Conservation (phyloP, 306 rosid genomes). For the Vigna nakashimae region DNA sequence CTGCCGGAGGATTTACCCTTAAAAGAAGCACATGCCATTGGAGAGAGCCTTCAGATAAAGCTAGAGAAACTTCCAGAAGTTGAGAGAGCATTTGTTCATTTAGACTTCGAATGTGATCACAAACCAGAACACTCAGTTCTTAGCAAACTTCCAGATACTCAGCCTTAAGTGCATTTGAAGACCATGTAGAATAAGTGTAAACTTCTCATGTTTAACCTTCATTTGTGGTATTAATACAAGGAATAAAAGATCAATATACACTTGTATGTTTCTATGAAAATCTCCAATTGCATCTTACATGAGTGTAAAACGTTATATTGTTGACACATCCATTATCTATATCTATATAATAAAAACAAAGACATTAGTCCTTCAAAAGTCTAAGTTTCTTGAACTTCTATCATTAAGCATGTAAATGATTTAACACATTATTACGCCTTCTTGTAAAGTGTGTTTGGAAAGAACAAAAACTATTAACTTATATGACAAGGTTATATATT, state of each 20-base stretch:
- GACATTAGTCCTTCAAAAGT: not conserved
- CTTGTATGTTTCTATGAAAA: not conserved
- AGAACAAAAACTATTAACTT: no score
- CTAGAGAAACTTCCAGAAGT: slow-evolving; percentile 76
- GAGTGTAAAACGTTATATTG: not conserved
- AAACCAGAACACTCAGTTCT: slow-evolving; percentile 85
- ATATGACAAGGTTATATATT: no score
- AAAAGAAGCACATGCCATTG: slow-evolving; percentile 77
- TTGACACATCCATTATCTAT: not conserved
- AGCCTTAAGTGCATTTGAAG: slow-evolving; percentile 33
- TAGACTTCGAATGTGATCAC: slow-evolving; percentile 89
- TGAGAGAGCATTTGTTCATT: slow-evolving; percentile 79
- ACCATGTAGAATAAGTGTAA: not conserved
- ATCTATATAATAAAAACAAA: not conserved
- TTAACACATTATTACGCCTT: not conserved
- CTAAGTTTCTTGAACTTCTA: not conserved
- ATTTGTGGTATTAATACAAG: not conserved
- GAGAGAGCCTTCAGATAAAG: slow-evolving; percentile 71
- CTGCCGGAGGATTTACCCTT: slow-evolving; percentile 74
- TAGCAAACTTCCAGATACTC: slow-evolving; percentile 59
- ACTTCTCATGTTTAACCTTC: not conserved
- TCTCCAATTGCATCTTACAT: not conserved
- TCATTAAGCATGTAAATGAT: not conserved
- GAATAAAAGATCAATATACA: not conserved
- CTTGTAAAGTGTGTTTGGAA: no score